Conservation (phyloP, 2,329 filamentous ascomycete species). For the Diaporthe sp. region DNA sequence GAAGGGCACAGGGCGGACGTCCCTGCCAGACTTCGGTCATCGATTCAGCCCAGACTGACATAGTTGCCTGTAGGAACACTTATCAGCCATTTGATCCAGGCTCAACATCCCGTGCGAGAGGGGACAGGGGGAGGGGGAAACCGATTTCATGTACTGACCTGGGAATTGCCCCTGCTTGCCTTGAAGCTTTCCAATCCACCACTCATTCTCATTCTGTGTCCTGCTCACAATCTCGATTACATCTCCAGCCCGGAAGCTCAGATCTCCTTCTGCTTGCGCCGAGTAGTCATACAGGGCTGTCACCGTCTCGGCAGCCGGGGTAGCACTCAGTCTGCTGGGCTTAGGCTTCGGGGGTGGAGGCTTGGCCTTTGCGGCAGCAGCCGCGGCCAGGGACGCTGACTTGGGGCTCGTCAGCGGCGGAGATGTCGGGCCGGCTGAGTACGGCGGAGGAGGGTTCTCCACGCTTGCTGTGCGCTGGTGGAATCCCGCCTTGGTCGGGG, state of each 20-base stretch:
- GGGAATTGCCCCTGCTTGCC: constrained; percentile 93
- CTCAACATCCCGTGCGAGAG: background rate
- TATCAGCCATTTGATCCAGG: background rate
- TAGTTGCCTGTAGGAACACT: constrained; percentile 57
- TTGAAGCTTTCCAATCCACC: constrained; percentile 90
- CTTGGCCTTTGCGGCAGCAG: constrained; percentile 74
- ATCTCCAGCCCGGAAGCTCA: constrained; percentile 91
- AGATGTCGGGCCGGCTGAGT: constrained; percentile 64
- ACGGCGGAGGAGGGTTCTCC: constrained; percentile 79
- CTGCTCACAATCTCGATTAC: constrained; percentile 88
- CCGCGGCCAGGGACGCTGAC: constrained; percentile 57
- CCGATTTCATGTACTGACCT: constrained; percentile 70
- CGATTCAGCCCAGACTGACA: constrained; percentile 55
- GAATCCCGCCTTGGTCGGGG: constrained; percentile 44
- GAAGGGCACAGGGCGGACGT: background rate
- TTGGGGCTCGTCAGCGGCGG: constrained; percentile 48
- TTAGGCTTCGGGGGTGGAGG: constrained; percentile 83
- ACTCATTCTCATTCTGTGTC: constrained; percentile 95
- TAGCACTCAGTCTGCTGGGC: constrained; percentile 78
- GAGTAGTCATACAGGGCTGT: constrained; percentile 97
- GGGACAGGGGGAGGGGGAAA: background rate
- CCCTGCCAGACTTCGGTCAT: too few relatives aligned
- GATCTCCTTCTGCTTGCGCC: constrained; percentile 92
- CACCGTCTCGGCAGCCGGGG: constrained; percentile 79
- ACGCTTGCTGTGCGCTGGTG: constrained; percentile 57